Evolutionary conservation across 2,329 filamentous ascomycete species (phyloP).

Genomic region (Ophiostoma triangulosporum): DNA sequence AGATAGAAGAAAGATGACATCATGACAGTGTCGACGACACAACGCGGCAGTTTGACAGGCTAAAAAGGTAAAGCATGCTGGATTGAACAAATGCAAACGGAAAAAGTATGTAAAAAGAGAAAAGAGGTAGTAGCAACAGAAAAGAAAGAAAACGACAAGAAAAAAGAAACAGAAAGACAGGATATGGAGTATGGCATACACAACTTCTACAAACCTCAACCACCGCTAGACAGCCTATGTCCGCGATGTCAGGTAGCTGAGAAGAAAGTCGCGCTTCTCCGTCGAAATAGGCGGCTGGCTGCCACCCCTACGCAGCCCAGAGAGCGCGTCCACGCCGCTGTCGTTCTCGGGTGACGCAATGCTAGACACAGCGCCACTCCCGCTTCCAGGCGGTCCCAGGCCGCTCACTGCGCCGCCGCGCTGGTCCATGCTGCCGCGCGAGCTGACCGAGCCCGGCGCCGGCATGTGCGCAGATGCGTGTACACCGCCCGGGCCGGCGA

Average conservation of each 20-base stretch:
- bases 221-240: slow-evolving; percentile 23
- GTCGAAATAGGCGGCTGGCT: slow-evolving; percentile 48
- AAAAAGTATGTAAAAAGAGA: neutral
- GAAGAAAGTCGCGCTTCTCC: slow-evolving; percentile 60
- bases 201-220: no score
- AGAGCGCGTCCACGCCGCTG: slow-evolving; percentile 12
- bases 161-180: no score
- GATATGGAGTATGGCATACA: no score
- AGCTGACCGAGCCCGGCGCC: slow-evolving; percentile 6
- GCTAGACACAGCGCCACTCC: neutral
- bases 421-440: slow-evolving; percentile 3
- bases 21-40: no score
- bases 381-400: neutral
- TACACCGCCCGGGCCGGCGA: neutral
- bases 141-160: neutral
- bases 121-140: neutral
- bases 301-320: slow-evolving; percentile 26
- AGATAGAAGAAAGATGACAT: no score
- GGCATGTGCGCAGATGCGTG: neutral
- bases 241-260: slow-evolving; percentile 56
- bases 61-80: no score
- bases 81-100: no score
- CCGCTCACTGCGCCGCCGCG: neutral
- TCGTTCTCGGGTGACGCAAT: neutral
- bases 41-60: no score